Conservation (phyloP, 129 eudicot genomes). For the Rutidosis leptorrhynchoides region DNA sequence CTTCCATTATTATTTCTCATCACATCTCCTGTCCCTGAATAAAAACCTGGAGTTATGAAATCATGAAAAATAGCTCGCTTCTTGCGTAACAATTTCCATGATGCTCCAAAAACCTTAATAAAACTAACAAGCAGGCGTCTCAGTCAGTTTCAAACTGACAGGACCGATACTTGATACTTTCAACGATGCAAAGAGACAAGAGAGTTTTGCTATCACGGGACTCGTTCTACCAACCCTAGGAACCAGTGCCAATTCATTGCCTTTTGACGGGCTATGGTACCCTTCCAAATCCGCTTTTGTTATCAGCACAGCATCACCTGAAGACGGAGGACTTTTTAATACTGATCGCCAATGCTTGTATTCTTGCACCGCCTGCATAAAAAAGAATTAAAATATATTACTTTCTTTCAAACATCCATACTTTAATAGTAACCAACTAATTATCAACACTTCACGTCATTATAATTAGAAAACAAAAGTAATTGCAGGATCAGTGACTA, state of each 20-base stretch:
- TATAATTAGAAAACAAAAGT: background rate
- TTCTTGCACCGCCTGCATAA: constrained; percentile 77
- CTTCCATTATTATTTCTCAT: constrained; percentile 18
- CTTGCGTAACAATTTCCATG: constrained; percentile 2
- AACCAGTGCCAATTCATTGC: constrained; percentile 41
- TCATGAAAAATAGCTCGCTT: constrained; percentile 1
- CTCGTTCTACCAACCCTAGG: constrained; percentile 36
- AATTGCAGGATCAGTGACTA: background rate
- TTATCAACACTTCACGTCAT: background rate
- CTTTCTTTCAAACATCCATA: background rate
- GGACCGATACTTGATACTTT: constrained; percentile 53
- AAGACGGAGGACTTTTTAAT: constrained; percentile 29
- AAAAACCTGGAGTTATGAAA: constrained; percentile 4
- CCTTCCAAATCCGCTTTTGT: constrained; percentile 95
- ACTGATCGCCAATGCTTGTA: constrained; percentile 52
- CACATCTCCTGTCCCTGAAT: constrained; percentile 23
- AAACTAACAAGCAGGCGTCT: constrained; percentile 63
- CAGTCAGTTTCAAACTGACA: constrained; percentile 50
- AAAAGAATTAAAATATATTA: background rate
- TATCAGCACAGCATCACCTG: constrained; percentile 73
- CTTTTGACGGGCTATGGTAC: constrained; percentile 46
- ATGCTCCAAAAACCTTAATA: background rate
- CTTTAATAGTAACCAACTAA: background rate
- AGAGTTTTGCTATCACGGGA: constrained; percentile 64
- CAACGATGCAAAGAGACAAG: constrained; percentile 66